Percentiles rank a stretch among this genome's conserved stretches.
These are phyloP conservation scores for Peronospora farinosa DNA, from an alignment of 352 stramenopile species.

Conservation along the genomic window DNA sequence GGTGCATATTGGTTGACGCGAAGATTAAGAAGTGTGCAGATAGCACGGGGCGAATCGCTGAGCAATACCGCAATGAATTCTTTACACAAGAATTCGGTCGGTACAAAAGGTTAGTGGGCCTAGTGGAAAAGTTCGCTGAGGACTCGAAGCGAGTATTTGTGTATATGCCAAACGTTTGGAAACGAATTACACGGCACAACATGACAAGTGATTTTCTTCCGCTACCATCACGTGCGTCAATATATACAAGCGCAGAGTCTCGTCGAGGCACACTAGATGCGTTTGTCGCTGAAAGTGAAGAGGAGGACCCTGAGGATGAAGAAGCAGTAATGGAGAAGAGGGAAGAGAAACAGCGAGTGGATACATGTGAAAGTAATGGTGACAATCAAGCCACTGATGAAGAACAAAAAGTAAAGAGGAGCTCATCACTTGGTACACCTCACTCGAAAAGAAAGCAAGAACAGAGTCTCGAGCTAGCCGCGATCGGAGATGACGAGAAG, in stretches of 20 bases:
- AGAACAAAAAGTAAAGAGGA: constrained; percentile 11
- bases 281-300: constrained; percentile 56
- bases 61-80: constrained; percentile 35
- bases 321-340: constrained; percentile 32
- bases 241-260: constrained; percentile 7
- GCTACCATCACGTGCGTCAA: constrained; percentile 5
- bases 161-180: constrained; percentile 65
- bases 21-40: constrained; percentile 43
- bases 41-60: constrained; percentile 40
- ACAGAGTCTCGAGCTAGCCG: constrained; percentile 10
- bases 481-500: constrained; percentile 5
- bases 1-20: constrained; percentile 62
- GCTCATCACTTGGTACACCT: constrained; percentile 6
- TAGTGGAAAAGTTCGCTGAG: constrained; percentile 65
- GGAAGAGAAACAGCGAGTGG: constrained; percentile 15
- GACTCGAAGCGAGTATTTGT: constrained; percentile 33
- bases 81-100: constrained; percentile 67
- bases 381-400: background rate
- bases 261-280: constrained; percentile 54
- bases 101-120: constrained; percentile 53
- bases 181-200: constrained; percentile 38
- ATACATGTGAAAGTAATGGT: constrained; percentile 22
- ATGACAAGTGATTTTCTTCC: constrained; percentile 50
- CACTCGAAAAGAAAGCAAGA: constrained; percentile 29
- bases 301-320: constrained; percentile 42